These are phyloP conservation scores for Anastatica hierochuntica DNA, from an alignment of 345 rosid species.

Conservation along the genomic window DNA sequence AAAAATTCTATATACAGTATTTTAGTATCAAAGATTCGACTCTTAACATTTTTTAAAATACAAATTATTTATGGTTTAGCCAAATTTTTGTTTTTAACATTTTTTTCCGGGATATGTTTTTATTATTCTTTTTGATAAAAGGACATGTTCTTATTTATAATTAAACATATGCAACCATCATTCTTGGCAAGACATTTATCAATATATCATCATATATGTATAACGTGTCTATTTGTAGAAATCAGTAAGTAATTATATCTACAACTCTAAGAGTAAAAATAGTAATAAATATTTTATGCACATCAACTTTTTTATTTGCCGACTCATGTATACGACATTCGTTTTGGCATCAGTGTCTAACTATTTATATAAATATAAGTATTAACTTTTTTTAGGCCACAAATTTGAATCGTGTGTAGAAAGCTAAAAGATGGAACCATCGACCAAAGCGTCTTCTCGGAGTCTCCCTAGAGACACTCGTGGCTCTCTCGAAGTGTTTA, in stretches of 20 bases:
- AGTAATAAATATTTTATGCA: too few relatives aligned
- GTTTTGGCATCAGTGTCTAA: conserved; percentile 6
- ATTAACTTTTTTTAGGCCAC: neutral
- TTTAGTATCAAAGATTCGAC: too few relatives aligned
- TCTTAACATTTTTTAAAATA: too few relatives aligned
- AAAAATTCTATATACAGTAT: too few relatives aligned
- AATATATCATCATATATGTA: neutral
- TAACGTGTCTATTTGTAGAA: neutral
- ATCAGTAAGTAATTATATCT: neutral
- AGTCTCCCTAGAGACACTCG: conserved; percentile 56
- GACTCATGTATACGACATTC: conserved; percentile 8
- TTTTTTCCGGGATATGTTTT: too few relatives aligned
- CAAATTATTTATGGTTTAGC: too few relatives aligned
- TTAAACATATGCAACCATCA: neutral
- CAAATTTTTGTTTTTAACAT: too few relatives aligned
- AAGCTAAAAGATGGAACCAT: conserved; percentile 35
- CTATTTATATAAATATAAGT: neutral
- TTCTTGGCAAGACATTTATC: neutral
- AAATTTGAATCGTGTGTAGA: neutral
- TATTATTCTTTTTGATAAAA: too few relatives aligned
- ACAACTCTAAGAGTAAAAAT: too few relatives aligned
- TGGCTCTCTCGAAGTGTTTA: conserved; percentile 85
- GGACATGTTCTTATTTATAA: neutral
- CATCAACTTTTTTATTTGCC: neutral
- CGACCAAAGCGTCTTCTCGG: conserved; percentile 30